These are phyloP conservation scores for Aphanomyces astaci DNA, from an alignment of 352 stramenopile genomes.

Conservation along the genomic window DNA sequence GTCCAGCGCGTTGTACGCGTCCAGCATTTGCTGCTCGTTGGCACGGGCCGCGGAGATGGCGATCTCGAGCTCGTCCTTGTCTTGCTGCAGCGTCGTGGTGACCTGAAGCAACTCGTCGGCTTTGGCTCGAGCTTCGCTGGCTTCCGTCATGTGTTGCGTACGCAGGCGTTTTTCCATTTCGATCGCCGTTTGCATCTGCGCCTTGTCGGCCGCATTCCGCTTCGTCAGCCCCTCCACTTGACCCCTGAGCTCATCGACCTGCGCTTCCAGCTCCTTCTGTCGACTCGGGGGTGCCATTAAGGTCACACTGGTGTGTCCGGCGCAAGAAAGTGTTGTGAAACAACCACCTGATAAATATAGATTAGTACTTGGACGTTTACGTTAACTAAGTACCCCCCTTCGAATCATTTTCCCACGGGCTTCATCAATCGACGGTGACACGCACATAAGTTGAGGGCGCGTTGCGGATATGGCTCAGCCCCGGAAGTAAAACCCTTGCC, in stretches of 20 bases:
- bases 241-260: slow-evolving; percentile 30
- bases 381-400: too few relatives aligned
- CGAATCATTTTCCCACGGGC: too few relatives aligned
- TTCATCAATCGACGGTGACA: too few relatives aligned
- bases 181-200: slow-evolving; percentile 63
- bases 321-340: background rate
- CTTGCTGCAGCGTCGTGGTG: slow-evolving; percentile 21
- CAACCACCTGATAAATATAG: background rate
- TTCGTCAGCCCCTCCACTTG: slow-evolving; percentile 53
- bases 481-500: too few relatives aligned
- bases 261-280: slow-evolving; percentile 38
- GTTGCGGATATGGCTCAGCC: too few relatives aligned
- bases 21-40: slow-evolving; percentile 21
- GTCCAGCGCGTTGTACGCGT: slow-evolving; percentile 15
- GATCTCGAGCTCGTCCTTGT: slow-evolving; percentile 21
- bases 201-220: slow-evolving; percentile 66
- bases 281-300: background rate
- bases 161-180: slow-evolving; percentile 44
- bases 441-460: too few relatives aligned
- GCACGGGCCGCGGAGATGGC: slow-evolving; percentile 2
- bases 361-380: too few relatives aligned
- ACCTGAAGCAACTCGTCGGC: slow-evolving; percentile 14
- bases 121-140: background rate
- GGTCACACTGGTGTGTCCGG: background rate
- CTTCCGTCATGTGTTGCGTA: background rate